phyloP scores from a whole-genome alignment of 2,329 filamentous ascomycete genomes.

The Stachybotrys elegans region DNA sequence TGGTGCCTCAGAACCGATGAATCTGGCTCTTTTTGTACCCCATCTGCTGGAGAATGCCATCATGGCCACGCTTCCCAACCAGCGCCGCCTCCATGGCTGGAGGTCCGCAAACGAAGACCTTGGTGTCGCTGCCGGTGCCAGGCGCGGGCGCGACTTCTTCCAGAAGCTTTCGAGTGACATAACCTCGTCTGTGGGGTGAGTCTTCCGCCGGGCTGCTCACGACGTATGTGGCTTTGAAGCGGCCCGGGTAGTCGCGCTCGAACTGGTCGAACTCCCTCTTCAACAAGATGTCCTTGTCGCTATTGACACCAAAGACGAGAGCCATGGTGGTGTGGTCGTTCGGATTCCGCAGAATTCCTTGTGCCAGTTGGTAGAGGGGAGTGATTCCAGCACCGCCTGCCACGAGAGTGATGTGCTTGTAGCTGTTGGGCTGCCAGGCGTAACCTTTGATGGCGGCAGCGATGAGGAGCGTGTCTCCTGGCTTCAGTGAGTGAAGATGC shows the following conservation, averaged over 20 bases:
- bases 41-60: too few species aligned
- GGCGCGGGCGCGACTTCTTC: constrained; percentile 37
- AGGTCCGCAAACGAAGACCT: constrained; percentile 66
- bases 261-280: constrained; percentile 51
- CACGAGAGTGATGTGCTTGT: constrained; percentile 54
- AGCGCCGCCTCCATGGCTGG: constrained; percentile 59
- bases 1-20: too few species aligned
- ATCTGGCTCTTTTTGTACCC: too few species aligned
- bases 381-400: constrained; percentile 71
- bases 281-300: constrained; percentile 54
- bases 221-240: constrained; percentile 54
- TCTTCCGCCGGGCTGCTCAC: constrained; percentile 43
- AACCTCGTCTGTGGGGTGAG: constrained; percentile 44
- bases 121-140: constrained; percentile 32
- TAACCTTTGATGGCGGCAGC: constrained; percentile 48
- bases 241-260: constrained; percentile 44
- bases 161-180: constrained; percentile 53
- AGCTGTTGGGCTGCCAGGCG: constrained; percentile 47
- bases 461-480: constrained; percentile 58
- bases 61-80: too few species aligned
- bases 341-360: constrained; percentile 56
- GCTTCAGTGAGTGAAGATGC: constrained; percentile 60
- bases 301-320: constrained; percentile 63
- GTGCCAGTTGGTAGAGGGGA: constrained; percentile 60
- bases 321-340: constrained; percentile 58